Evolutionary conservation across 2,329 filamentous ascomycete genomes (phyloP), one percentile per base, ranked within the genome.

Genomic region (Fusarium vanettenii): DNA sequence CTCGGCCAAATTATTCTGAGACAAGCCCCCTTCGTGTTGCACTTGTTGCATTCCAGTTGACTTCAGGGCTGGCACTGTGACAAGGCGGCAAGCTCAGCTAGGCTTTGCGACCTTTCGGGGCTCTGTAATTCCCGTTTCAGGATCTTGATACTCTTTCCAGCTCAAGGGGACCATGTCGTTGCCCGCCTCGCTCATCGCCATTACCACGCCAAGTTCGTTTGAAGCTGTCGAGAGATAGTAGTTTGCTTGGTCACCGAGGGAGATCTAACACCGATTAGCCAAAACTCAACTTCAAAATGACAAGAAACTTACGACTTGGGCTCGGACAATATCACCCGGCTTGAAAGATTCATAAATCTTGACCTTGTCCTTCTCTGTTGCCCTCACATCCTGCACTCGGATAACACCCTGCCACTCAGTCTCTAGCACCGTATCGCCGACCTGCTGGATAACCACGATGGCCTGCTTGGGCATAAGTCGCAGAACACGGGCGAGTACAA

Each of bases 321-420:
- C 97, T 60, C 94, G 87, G 61, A 99, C 94, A 75, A 98, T 91
- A 85, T 99, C 97, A 0, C 97, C 97, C 0, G 97, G 95, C 75
- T 95, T 89, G 81, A 98, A 98, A 79, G 93, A 94, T 82, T 98
- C 95, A 76, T 94, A 92, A 73, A 98, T 94, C 82, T 93, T 94
- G 50, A 98, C 94, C 77, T 94, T 94, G 82, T 98, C 97, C 85
- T 98, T 98, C 85, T 99, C 97, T 20, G 97, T 98, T 4, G 95
- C 95, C 66, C 97, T 89, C 37, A 99, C 94, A 81, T 99, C 97
- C 85, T 98, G 96, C 72, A 92, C 91, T 20, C 95, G 90, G 70
- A 98, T 95, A 71, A 97, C 86, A 6, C 94, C 95, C 84, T 95
- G 93, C 89, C 95, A 97, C 76, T 95, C 93, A 60, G 94, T 93